Evolutionary conservation across 768 basidiomycete genomes (phyloP), one percentile per base, ranked within the genome.

Genomic region (Boletus reticuloceps): DNA sequence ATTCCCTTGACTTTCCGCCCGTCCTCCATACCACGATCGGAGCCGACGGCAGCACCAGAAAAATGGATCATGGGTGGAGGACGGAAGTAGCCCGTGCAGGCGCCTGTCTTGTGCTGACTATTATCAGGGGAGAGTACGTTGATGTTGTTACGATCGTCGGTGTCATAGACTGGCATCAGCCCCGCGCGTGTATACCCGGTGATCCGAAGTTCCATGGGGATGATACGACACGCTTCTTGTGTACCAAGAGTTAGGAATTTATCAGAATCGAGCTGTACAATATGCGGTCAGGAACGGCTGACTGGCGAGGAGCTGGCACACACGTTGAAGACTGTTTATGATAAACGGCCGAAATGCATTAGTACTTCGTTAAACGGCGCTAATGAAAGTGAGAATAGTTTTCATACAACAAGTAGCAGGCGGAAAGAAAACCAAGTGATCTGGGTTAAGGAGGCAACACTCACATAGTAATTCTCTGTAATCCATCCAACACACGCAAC

Each of bases 401-500:
- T 11, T 14, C 11, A 34, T 36, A 11, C 34, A 36, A 32, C 9
- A 37, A 55, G 45, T 31, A 37, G 5, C 22, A n/a, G 17, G 36
- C n/a, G 25, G 8, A 16, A 56, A 56, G 16, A 34, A 48, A 17
- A 34, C 5, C 10, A 10, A 1, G 14, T 11, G 5, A 22, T 37
- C 12, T 20, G 27, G n/a, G 36, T 55, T 13, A 13, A 36, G 6
- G 25, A 46, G 40, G 29, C n/a, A 20, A 8, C 5, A 72, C 82
- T 65, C 59, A 82, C 82, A 62, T 9, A 84, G 63, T 4, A 84
- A 58, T 53, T 83, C 81, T 38, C 75, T 74, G 60, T 84, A 84
- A 58, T 82, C 81, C 66, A 84, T 70, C 82, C 82, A 84, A 55
- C 79, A 84, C 7, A 84, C 75, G 47, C 78, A 77, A 13, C 82